Evolutionary conservation across 2,329 filamentous ascomycete species (phyloP), one percentile per base, ranked within the genome.

Genomic region (Fonsecaea erecta): DNA sequence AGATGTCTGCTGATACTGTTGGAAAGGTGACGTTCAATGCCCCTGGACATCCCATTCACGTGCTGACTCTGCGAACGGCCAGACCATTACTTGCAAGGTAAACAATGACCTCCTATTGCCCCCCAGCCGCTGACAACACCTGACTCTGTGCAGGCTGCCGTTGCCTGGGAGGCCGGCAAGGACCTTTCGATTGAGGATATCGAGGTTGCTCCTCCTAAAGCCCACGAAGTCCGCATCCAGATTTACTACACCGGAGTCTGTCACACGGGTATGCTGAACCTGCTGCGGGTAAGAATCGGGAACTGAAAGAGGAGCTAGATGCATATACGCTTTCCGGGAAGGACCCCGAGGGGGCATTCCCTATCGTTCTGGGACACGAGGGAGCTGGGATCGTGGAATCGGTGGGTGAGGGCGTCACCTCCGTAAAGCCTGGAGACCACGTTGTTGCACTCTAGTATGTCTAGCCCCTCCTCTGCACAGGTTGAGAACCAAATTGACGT

Each of bases 161-260:
- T 99, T 70, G 95, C 95, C 78, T 99, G 95, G 95, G 94, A 93
- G 81, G 93, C 95, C 54, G 93, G 91, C 77, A 91, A 97, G 83
- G 89, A 92, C 72, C 86, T 99, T 71, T 88, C 84, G 74, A 86
- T 98, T 72, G 95, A 99, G 82, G 92, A 96, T 73, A 85, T 99
- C 74, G 93, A 98, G 82, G 95, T 99, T 71, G 87, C 85, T 60
- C 90, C 94, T 69, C 95, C 95, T 66, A 88, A 85, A 80, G 93
- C 94, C 68, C 87, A 96, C 81, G 95, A 99, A 83, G 95, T 99
- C 76, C 92, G 95, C 74, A 97, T 99, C 77, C 83, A 98, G 84
- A 92, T 98, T 78, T 90, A 94, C 85, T 96, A 97, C 84, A 99
- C 95, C 60, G 95, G 95, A 81, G 95, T 99, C 77, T 99, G 95